These are phyloP conservation scores for Linnemannia elongata DNA, from an alignment of 192 early-diverging fungal species.

Conservation along the genomic window DNA sequence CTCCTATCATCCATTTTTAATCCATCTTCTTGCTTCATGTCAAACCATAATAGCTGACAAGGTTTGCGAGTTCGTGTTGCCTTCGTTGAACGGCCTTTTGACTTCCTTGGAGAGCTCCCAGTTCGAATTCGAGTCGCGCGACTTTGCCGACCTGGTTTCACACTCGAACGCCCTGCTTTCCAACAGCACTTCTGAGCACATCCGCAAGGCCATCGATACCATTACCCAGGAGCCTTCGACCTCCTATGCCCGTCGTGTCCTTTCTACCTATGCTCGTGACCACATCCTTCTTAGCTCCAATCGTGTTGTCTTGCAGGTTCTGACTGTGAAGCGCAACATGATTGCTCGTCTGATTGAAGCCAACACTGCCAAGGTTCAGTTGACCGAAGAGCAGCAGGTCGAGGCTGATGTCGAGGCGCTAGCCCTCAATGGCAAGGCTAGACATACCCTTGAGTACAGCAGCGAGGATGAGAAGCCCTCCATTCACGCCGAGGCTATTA, in stretches of 20 bases:
- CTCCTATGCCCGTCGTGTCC: slow-evolving; percentile 59
- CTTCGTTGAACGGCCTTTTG: slow-evolving; percentile 69
- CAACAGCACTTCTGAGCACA: slow-evolving; percentile 59
- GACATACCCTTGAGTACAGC: slow-evolving; percentile 18
- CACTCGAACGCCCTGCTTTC: slow-evolving; percentile 62
- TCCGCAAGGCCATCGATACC: slow-evolving; percentile 56
- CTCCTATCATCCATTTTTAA: neutral
- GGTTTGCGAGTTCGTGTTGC: slow-evolving; percentile 67
- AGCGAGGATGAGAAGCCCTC: slow-evolving; percentile 23
- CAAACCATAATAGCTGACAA: slow-evolving; percentile 35
- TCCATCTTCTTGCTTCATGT: neutral
- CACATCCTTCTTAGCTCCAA: slow-evolving; percentile 66
- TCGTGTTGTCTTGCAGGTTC: slow-evolving; percentile 61
- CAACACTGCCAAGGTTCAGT: neutral
- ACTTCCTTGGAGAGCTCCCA: slow-evolving; percentile 64
- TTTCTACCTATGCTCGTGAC: slow-evolving; percentile 61
- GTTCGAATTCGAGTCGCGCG: slow-evolving; percentile 53
- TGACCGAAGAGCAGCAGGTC: neutral
- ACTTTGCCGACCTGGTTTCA: slow-evolving; percentile 60
- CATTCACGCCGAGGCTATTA: neutral
- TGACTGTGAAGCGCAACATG: slow-evolving; percentile 67
- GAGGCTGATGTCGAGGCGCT: slow-evolving; percentile 20
- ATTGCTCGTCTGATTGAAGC: slow-evolving; percentile 59
- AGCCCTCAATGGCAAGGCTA: slow-evolving; percentile 1
- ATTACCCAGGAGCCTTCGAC: slow-evolving; percentile 49